phyloP scores from a whole-genome alignment of 2,329 filamentous ascomycete genomes.

The Daldinia sp. region DNA sequence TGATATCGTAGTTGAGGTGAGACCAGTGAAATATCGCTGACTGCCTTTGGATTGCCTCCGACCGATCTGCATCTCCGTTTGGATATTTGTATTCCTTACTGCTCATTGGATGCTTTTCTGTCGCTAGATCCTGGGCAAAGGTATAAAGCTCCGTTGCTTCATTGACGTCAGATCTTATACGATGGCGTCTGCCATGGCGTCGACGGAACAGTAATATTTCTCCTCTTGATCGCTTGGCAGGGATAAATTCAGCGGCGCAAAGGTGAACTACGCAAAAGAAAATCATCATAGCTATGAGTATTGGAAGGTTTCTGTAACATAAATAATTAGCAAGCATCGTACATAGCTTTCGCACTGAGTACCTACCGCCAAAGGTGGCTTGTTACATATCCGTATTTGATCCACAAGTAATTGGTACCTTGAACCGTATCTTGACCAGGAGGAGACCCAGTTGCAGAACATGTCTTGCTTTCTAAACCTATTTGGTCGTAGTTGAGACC shows the following conservation, averaged over 20 bases:
- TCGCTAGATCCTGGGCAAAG: too few species aligned
- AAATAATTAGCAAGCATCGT: too few species aligned
- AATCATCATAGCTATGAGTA: constrained; percentile 68
- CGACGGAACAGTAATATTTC: constrained; percentile 76
- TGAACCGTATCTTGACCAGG: constrained; percentile 59
- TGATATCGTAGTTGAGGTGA: constrained; percentile 74
- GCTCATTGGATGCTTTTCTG: too few species aligned
- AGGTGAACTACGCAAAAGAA: constrained; percentile 63
- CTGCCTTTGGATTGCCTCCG: too few species aligned
- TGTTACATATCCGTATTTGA: constrained; percentile 63
- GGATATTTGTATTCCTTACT: too few species aligned
- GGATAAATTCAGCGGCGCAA: constrained; percentile 71
- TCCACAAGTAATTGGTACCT: constrained; percentile 64
- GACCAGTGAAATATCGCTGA: too few species aligned
- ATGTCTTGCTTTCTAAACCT: constrained; percentile 55
- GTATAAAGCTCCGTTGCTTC: too few species aligned
- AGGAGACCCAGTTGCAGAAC: constrained; percentile 63
- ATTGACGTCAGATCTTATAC: too few species aligned
- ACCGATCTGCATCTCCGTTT: too few species aligned
- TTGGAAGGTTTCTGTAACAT: constrained; percentile 66
- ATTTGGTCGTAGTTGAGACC: constrained; percentile 66
- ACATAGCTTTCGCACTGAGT: too few species aligned
- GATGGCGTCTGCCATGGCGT: too few species aligned
- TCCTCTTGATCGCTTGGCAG: constrained; percentile 73
- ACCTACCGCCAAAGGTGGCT: constrained; percentile 65